Evolutionary conservation across 2,329 filamentous ascomycete genomes (phyloP).

Genomic region (Fusarium phyllophilum): DNA sequence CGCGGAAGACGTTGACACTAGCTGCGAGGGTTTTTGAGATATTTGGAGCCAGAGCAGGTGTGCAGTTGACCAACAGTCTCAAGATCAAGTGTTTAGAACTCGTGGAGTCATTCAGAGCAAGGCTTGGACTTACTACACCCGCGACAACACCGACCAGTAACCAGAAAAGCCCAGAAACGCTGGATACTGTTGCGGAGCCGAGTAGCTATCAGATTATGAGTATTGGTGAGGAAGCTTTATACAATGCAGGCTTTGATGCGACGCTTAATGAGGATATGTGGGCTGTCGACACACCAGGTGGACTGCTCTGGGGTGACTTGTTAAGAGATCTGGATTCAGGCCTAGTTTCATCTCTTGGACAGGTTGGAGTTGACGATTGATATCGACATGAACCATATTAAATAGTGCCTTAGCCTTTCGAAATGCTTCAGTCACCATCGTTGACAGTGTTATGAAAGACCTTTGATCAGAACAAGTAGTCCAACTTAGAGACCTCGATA

Average conservation of each 20-base stretch:
- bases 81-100: constrained; percentile 24
- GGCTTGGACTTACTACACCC: constrained; percentile 35
- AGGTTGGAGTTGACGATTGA: constrained; percentile 14
- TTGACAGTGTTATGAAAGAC: neutral
- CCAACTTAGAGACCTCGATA: neutral
- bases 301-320: constrained; percentile 40
- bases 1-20: constrained; percentile 23
- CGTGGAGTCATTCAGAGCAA: constrained; percentile 32
- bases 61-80: constrained; percentile 14
- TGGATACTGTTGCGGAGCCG: neutral
- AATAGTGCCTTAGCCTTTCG: neutral
- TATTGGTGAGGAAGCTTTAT: constrained; percentile 13
- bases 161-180: neutral
- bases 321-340: constrained; percentile 35
- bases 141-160: constrained; percentile 3
- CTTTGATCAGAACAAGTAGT: neutral
- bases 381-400: neutral
- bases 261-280: constrained; percentile 18
- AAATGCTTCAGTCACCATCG: neutral
- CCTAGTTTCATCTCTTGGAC: constrained; percentile 44
- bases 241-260: neutral
- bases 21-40: constrained; percentile 32
- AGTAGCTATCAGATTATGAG: constrained; percentile 26
- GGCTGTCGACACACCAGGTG: constrained; percentile 18
- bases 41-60: neutral